Evolutionary conservation across 768 basidiomycete genomes (phyloP).

Genomic region (Termitomyces sp.): DNA sequence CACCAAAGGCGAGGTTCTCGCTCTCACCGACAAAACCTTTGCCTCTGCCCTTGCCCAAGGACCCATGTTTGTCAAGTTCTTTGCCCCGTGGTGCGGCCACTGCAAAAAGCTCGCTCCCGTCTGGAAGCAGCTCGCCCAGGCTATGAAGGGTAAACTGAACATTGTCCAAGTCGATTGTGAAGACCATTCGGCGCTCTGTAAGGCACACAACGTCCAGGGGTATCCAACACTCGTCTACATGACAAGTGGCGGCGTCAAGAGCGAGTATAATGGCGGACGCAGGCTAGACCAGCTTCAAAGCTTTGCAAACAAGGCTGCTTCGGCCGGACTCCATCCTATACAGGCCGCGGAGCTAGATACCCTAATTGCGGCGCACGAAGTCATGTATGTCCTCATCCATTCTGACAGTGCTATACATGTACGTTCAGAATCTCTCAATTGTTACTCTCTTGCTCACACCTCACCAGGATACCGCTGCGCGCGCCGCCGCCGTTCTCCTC

Average conservation of each 20-base stretch:
- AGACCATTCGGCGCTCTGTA: conserved; percentile 62
- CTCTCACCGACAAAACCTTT: conserved; percentile 35
- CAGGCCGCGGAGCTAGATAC: conserved; percentile 39
- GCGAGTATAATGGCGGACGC: conserved; percentile 75
- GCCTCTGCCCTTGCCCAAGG: conserved; percentile 32
- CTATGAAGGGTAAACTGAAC: conserved; percentile 67
- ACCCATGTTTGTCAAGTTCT: conserved; percentile 64
- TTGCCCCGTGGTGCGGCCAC: conserved; percentile 96
- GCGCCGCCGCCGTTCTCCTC: conserved; percentile 39
- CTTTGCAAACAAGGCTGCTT: conserved; percentile 74
- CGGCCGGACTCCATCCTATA: conserved; percentile 41
- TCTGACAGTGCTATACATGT: conserved; percentile 39
- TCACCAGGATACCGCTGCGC: conserved; percentile 30
- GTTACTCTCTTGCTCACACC: background rate
- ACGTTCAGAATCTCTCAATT: conserved; percentile 11
- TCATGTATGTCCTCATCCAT: conserved; percentile 52
- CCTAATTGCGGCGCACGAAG: conserved; percentile 29
- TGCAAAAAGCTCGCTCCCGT: conserved; percentile 90
- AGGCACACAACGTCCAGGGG: conserved; percentile 60
- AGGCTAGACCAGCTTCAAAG: conserved; percentile 65
- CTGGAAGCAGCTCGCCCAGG: conserved; percentile 72
- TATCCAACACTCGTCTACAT: conserved; percentile 85
- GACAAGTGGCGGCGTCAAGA: conserved; percentile 46
- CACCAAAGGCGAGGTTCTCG: conserved; percentile 32
- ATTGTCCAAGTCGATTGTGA: conserved; percentile 93